Evolutionary conservation across 2,329 filamentous ascomycete species (phyloP), one percentile per base, ranked within the genome.

Genomic region (Ophiostoma fasciatum): DNA sequence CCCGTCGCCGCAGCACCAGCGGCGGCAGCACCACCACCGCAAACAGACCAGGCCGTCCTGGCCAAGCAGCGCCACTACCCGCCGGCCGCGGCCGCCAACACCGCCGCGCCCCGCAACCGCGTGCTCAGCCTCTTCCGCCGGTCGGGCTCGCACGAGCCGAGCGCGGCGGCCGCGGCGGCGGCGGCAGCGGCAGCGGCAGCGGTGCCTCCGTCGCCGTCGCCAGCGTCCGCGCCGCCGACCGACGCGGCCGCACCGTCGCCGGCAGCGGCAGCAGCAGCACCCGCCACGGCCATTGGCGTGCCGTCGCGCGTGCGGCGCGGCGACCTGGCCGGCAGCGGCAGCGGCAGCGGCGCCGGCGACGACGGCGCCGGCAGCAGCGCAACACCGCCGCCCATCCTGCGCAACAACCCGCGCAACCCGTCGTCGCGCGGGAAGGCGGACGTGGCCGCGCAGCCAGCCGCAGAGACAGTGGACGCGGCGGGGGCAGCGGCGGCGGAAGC

Each of bases 351-450:
- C 3, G 62, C 66, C 4, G 63, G 67, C 9, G 40, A 42, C 2
- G 49, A 9, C 26, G 19, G 11, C 0, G 22, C 4, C 3, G 22
- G 59, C 4, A 50, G 55, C 2, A 62, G 68, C 21, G 64, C 66
- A 1, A 74, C 69, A 7, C 69, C 69, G 4, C 69, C 69, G 5
- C 69, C 69, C 2, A 74, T 74, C 34, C 51, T 64, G 55, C 58
- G 68, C 13, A 66, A 62, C 13, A 66, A 62, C 34, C 54, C 45
- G 1, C 37, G 47, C 40, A 40, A 15, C n/a, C 7, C 2, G 14
- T 6, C 8, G 37, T 35, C 17, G 21, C 29, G 11, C 26, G 29
- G 21, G 18, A 20, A 25, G 20, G 6, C 30, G 15, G 19, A 9
- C n/a, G 8, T 6, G 13, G 26, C 28, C n/a, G 27, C 28, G 22